Percentiles rank a stretch among this genome's conserved stretches.
Evolutionary conservation across 2,329 filamentous ascomycete species (phyloP).

Genomic region (Colletotrichum coccodes): DNA sequence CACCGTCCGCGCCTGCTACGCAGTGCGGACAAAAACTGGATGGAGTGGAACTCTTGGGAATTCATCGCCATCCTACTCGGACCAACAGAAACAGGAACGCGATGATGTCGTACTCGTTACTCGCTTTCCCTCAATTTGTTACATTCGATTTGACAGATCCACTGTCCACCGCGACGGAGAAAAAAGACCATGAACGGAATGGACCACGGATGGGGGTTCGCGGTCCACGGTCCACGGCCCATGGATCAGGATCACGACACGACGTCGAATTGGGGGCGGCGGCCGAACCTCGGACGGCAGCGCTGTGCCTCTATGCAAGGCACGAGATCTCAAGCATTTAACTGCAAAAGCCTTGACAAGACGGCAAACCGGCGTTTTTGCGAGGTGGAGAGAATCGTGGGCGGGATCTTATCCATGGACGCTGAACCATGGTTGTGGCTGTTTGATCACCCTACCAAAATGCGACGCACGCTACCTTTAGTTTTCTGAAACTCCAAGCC

Average conservation of each 20-base stretch:
- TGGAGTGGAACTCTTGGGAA: conserved; percentile 17
- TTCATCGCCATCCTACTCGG: conserved; percentile 1
- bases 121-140: not conserved
- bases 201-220: conserved; percentile 1
- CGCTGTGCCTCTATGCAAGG: conserved; percentile 28
- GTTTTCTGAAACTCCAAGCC: conserved; percentile 33
- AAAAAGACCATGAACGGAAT: conserved; percentile 4
- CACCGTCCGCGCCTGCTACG: conserved; percentile 10
- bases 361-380: conserved; percentile 27
- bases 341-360: conserved; percentile 21
- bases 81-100: conserved; percentile 9
- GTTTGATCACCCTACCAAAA: conserved; percentile 34
- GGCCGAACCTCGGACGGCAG: conserved; percentile 30
- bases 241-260: conserved; percentile 19
- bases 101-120: conserved; percentile 3
- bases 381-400: conserved; percentile 11
- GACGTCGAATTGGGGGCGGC: conserved; percentile 25
- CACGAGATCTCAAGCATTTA: conserved; percentile 30
- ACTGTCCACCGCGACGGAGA: conserved; percentile 1
- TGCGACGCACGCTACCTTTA: conserved; percentile 30
- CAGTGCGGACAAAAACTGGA: conserved; percentile 9
- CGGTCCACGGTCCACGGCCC: not conserved
- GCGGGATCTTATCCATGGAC: conserved; percentile 18
- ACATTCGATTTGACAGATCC: not conserved
- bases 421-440: conserved; percentile 29